Percentiles rank a stretch among this genome's conserved stretches.
Conservation (phyloP, 306 rosid genomes). For the Vigna hirtella region DNA sequence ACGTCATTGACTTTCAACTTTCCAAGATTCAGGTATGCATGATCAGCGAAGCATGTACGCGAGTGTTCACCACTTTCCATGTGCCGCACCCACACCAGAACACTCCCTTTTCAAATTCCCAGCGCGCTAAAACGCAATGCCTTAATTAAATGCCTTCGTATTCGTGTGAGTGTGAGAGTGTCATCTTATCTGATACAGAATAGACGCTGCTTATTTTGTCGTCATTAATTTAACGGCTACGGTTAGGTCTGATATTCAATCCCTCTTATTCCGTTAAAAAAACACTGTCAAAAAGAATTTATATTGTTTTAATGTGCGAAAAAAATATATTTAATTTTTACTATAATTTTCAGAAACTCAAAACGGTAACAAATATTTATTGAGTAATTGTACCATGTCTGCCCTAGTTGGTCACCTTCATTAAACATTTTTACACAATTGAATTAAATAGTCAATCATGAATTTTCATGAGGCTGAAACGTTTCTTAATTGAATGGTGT, state of each 20-base stretch:
- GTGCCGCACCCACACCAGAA: conserved; percentile 37
- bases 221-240: conserved; percentile 35
- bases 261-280: background rate
- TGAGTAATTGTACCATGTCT: background rate
- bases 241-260: background rate
- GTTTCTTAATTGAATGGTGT: background rate
- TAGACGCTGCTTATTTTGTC: background rate
- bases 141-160: background rate
- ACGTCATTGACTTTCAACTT: background rate
- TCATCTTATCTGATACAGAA: background rate
- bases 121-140: conserved; percentile 45
- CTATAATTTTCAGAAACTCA: background rate
- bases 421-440: background rate
- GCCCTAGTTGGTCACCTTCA: background rate
- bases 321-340: too few relatives aligned
- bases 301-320: too few relatives aligned
- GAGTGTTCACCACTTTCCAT: background rate
- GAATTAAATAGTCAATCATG: conserved; percentile 7
- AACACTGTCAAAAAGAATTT: too few relatives aligned
- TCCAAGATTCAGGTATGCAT: conserved; percentile 18
- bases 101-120: conserved; percentile 42
- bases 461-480: background rate
- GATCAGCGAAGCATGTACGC: background rate
- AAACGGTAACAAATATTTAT: background rate
- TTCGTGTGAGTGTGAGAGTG: background rate